Evolutionary conservation across 1,284 basidiomycete species (phyloP).

Genomic region (Sporisorium reilianum): DNA sequence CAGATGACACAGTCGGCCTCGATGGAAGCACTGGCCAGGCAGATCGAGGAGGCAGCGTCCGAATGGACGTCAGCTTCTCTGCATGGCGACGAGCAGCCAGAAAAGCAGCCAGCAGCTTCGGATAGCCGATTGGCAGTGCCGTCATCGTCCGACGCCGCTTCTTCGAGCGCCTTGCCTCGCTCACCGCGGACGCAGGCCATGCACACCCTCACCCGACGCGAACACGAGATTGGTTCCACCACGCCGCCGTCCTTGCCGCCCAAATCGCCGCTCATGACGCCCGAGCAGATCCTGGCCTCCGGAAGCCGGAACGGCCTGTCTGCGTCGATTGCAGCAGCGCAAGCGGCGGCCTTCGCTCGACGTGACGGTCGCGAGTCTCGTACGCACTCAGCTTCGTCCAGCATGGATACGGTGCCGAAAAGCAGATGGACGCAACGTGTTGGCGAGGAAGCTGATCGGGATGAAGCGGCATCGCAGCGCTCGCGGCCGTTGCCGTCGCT

Average conservation of each 20-base stretch:
- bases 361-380: slow-evolving; percentile 11
- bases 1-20: slow-evolving; percentile 7
- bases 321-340: slow-evolving; percentile 44
- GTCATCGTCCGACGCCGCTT: neutral
- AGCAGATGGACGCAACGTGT: neutral
- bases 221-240: slow-evolving; percentile 2
- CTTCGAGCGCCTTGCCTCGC: neutral
- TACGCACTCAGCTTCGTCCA: slow-evolving; percentile 15
- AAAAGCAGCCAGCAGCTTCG: neutral
- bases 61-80: slow-evolving; percentile 16
- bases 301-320: slow-evolving; percentile 33
- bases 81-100: neutral
- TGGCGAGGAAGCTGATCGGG: neutral
- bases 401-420: slow-evolving; percentile 10
- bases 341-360: slow-evolving; percentile 45
- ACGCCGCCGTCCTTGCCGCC: slow-evolving; percentile 32
- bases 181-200: slow-evolving; percentile 51
- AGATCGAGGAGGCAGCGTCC: slow-evolving; percentile 35
- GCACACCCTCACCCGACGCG: slow-evolving; percentile 37
- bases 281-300: slow-evolving; percentile 31
- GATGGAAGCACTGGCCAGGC: slow-evolving; percentile 29
- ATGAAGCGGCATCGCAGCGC: neutral
- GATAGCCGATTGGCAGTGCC: slow-evolving; percentile 10
- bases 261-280: slow-evolving; percentile 46
- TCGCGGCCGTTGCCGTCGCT: slow-evolving; percentile 21